Evolutionary conservation across 2,329 filamentous ascomycete genomes (phyloP).

Genomic region (Ascochyta rabiei): DNA sequence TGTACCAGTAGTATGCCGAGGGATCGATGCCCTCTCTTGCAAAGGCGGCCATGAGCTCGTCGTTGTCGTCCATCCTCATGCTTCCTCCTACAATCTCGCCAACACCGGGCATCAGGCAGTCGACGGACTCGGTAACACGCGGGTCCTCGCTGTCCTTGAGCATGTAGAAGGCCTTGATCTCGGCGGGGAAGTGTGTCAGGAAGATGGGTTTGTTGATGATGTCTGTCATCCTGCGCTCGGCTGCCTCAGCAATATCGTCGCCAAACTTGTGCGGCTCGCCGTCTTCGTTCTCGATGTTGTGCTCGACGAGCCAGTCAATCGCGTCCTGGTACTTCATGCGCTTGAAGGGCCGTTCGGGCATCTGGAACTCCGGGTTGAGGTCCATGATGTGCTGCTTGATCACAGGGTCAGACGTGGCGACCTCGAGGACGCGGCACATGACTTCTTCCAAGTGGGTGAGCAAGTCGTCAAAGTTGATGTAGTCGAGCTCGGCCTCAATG

Average conservation of each 20-base stretch:
- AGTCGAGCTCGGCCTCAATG: conserved; percentile 94
- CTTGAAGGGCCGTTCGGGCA: conserved; percentile 83
- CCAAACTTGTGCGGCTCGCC: conserved; percentile 88
- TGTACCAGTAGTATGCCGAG: conserved; percentile 96
- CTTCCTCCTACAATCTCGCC: conserved; percentile 96
- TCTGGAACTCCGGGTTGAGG: conserved; percentile 89
- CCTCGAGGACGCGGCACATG: conserved; percentile 84
- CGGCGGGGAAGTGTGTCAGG: conserved; percentile 93
- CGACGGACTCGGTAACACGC: conserved; percentile 91
- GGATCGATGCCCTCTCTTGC: conserved; percentile 84
- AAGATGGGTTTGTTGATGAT: conserved; percentile 95
- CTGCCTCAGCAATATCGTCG: conserved; percentile 97
- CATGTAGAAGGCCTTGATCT: conserved; percentile 99
- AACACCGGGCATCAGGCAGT: conserved; percentile 87
- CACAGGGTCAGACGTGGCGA: conserved; percentile 73
- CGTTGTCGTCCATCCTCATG: conserved; percentile 93
- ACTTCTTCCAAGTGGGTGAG: conserved; percentile 85
- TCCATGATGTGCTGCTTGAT: conserved; percentile 76
- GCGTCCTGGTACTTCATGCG: conserved; percentile 95
- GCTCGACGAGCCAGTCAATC: conserved; percentile 89
- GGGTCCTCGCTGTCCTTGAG: conserved; percentile 79
- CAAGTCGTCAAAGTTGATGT: conserved; percentile 89
- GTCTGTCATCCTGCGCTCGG: conserved; percentile 96
- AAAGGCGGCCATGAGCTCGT: conserved; percentile 84
- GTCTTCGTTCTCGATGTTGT: conserved; percentile 92